Evolutionary conservation across 169 alveolate genomes (phyloP).

Genomic region (Cryptosporidium muris): DNA sequence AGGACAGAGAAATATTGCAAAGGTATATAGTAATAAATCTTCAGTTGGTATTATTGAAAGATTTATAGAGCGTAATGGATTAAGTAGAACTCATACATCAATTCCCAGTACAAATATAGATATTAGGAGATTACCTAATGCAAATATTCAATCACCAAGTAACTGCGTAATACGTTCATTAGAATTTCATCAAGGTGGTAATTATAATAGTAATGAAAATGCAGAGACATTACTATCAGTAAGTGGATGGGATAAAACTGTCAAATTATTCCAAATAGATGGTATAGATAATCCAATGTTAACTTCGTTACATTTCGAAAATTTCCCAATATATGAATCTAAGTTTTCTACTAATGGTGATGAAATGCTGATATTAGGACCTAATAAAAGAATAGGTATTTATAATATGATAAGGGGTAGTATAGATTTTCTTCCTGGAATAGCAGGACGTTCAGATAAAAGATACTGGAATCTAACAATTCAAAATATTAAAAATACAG

Average conservation of each 20-base stretch:
- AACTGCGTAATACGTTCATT: conserved; percentile 44
- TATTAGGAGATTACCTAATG: conserved; percentile 46
- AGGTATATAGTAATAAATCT: not conserved
- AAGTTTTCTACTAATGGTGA: conserved; percentile 35
- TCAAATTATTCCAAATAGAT: conserved; percentile 51
- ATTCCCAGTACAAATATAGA: conserved; percentile 25
- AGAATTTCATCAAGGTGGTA: conserved; percentile 60
- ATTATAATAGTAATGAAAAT: conserved; percentile 5
- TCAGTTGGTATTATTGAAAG: not conserved
- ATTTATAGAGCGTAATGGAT: not conserved
- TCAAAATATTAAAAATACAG: conserved; percentile 25
- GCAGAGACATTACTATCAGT: conserved; percentile 37
- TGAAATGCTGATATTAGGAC: conserved; percentile 45
- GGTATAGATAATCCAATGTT: conserved; percentile 43
- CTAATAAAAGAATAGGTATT: conserved; percentile 51
- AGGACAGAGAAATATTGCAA: conserved; percentile 19
- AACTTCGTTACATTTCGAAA: conserved; percentile 51
- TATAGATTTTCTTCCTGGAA: conserved; percentile 58
- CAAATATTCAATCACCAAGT: conserved; percentile 65
- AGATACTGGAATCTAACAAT: conserved; percentile 63
- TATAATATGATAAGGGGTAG: conserved; percentile 45
- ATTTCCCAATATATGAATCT: conserved; percentile 62
- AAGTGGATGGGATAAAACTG: conserved; percentile 64
- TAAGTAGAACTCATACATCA: not conserved
- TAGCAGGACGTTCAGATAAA: conserved; percentile 50